Evolutionary conservation across 2,329 filamentous ascomycete genomes (phyloP).

Genomic region (Escovopsis sp.): DNA sequence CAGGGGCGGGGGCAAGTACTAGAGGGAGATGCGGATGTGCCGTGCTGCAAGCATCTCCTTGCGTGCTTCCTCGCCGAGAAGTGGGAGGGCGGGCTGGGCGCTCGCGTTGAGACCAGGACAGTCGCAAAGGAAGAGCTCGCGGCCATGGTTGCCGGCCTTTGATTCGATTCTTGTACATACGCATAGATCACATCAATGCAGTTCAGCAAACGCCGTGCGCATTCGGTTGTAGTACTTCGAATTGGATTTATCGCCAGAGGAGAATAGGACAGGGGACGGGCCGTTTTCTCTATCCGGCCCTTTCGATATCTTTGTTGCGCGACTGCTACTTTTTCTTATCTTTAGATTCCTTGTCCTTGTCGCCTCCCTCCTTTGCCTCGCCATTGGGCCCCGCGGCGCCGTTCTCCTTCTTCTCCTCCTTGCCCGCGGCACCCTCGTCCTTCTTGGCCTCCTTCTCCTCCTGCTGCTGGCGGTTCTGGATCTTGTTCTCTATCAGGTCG

Average conservation of each 20-base stretch:
- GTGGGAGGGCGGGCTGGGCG: constrained; percentile 43
- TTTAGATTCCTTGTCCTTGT: constrained; percentile 43
- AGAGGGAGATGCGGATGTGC: constrained; percentile 22
- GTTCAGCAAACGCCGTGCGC: too few species aligned
- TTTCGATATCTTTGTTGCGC: background rate
- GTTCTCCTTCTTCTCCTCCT: constrained; percentile 44
- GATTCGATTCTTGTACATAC: background rate
- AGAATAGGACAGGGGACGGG: too few species aligned
- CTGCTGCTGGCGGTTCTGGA: constrained; percentile 93
- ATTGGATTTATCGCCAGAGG: too few species aligned
- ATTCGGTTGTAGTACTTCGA: too few species aligned
- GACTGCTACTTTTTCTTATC: constrained; percentile 31
- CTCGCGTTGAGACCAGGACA: constrained; percentile 37
- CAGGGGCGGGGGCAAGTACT: constrained; percentile 23
- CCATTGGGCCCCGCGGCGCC: constrained; percentile 23
- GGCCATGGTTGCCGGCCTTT: constrained; percentile 43
- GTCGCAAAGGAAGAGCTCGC: constrained; percentile 54
- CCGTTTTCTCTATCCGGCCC: background rate
- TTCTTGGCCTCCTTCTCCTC: constrained; percentile 90
- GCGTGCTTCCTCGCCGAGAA: constrained; percentile 63
- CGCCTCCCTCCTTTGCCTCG: constrained; percentile 33
- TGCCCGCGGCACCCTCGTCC: constrained; percentile 46
- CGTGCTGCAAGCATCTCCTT: constrained; percentile 77
- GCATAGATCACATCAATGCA: too few species aligned
- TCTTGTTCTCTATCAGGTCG: constrained; percentile 98